These are phyloP conservation scores for Termitomyces sp. DNA, from an alignment of 768 basidiomycete genomes.

Conservation along the genomic window DNA sequence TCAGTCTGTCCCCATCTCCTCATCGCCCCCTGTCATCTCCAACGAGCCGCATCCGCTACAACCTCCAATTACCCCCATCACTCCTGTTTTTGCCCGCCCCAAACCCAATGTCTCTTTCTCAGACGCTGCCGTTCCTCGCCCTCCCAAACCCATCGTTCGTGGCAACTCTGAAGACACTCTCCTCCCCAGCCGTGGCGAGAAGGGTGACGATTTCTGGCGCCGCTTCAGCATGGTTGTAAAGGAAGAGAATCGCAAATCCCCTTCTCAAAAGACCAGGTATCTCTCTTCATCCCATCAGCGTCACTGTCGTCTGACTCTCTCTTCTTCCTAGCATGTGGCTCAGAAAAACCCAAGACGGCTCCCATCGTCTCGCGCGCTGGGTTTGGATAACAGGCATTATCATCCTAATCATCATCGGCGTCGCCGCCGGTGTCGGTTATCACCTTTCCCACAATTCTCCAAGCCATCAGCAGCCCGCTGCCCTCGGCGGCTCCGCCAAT, in stretches of 20 bases:
- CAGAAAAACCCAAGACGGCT: constrained; percentile 50
- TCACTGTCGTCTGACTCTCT: no score
- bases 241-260: constrained; percentile 42
- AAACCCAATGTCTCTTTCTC: constrained; percentile 37
- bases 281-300: not conserved
- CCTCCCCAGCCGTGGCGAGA: constrained; percentile 62
- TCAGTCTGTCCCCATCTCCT: constrained; percentile 13
- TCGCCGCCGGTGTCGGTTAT: constrained; percentile 54
- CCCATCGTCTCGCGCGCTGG: constrained; percentile 52
- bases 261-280: constrained; percentile 34
- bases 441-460: constrained; percentile 49
- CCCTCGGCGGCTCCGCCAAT: constrained; percentile 57
- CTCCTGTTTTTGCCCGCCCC: constrained; percentile 71
- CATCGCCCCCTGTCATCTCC: constrained; percentile 34
- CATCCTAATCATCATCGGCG: constrained; percentile 46
- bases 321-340: constrained; percentile 61
- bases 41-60: constrained; percentile 67
- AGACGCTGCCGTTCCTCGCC: constrained; percentile 25
- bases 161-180: constrained; percentile 63
- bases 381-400: constrained; percentile 65
- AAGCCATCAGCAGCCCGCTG: constrained; percentile 46
- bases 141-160: constrained; percentile 52
- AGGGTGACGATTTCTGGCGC: constrained; percentile 83
- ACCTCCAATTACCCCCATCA: constrained; percentile 74
- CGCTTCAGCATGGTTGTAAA: constrained; percentile 81